Conservation (phyloP, 495 filamentous ascomycete species). For the Lasiosphaeria miniovina region DNA sequence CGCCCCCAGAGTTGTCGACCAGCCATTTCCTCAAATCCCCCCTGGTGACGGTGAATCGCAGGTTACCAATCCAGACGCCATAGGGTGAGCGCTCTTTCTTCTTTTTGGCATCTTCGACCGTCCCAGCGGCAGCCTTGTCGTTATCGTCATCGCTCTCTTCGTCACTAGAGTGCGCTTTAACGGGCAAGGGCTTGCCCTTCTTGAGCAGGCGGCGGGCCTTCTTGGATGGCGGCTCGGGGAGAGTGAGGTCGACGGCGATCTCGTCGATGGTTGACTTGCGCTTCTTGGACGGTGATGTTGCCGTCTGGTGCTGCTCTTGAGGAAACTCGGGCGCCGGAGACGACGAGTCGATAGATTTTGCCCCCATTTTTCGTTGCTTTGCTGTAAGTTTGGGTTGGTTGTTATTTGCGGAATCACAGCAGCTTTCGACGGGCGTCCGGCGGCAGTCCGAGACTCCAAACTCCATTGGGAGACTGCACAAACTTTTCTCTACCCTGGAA, state of each 20-base stretch:
- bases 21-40: slow-evolving; percentile 72
- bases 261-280: slow-evolving; percentile 72
- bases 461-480: too few relatives aligned
- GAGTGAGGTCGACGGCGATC: slow-evolving; percentile 82
- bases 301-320: not conserved
- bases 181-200: slow-evolving; percentile 59
- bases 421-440: not conserved
- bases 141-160: slow-evolving; percentile 39
- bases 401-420: not conserved
- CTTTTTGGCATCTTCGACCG: slow-evolving; percentile 5
- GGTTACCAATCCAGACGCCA: slow-evolving; percentile 94
- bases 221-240: slow-evolving; percentile 91
- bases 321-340: not conserved
- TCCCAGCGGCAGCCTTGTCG: slow-evolving; percentile 14
- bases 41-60: slow-evolving; percentile 74
- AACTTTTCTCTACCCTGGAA: not conserved
- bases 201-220: slow-evolving; percentile 79
- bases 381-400: not conserved
- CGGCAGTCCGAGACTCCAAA: too few relatives aligned
- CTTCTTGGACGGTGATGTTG: slow-evolving; percentile 48
- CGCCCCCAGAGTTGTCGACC: slow-evolving; percentile 58
- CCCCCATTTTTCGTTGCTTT: not conserved
- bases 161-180: slow-evolving; percentile 41
- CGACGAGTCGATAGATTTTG: slow-evolving; percentile 14
- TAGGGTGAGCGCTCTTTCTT: slow-evolving; percentile 67